phyloP scores from a whole-genome alignment of 208 protist genomes.

The Trichomonas gallinae region DNA sequence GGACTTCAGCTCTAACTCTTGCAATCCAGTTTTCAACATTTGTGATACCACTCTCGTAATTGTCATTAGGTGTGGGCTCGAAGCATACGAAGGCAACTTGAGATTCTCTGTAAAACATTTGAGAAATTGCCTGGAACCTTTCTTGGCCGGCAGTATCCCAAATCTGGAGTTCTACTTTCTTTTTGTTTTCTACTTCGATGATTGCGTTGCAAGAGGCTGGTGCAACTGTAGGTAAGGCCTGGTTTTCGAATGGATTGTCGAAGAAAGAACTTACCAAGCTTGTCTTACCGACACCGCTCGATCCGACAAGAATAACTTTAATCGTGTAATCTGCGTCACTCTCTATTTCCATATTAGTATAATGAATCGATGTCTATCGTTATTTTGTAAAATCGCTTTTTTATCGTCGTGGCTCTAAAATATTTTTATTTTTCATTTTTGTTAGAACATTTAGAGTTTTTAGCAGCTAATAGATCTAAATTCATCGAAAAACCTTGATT shows the following conservation, averaged over 20 bases:
- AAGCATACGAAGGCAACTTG: constrained; percentile 7
- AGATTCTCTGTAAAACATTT: constrained; percentile 21
- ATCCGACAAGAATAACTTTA: constrained; percentile 18
- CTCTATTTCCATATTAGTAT: not conserved
- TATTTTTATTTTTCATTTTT: not conserved
- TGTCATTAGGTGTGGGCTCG: not conserved
- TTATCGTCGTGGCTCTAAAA: not conserved
- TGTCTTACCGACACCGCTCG: not conserved
- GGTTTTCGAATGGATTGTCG: constrained; percentile 17
- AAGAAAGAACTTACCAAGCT: not conserved
- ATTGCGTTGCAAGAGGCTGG: not conserved
- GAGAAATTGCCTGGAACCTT: not conserved
- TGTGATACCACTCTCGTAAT: not conserved
- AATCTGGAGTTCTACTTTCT: not conserved
- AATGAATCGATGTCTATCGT: not conserved
- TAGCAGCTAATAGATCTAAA: no score
- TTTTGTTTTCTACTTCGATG: not conserved
- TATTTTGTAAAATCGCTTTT: not conserved
- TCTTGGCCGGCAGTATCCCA: constrained; percentile 18
- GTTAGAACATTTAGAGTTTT: not conserved
- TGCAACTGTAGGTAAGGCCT: not conserved
- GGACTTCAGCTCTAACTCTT: not conserved
- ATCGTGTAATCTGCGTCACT: not conserved
- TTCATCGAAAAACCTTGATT: no score
- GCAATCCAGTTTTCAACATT: not conserved